Percentiles rank a stretch among this genome's conserved stretches.
Conservation (phyloP, 805 yeast genomes). For the Yamadazyma laniorum region DNA sequence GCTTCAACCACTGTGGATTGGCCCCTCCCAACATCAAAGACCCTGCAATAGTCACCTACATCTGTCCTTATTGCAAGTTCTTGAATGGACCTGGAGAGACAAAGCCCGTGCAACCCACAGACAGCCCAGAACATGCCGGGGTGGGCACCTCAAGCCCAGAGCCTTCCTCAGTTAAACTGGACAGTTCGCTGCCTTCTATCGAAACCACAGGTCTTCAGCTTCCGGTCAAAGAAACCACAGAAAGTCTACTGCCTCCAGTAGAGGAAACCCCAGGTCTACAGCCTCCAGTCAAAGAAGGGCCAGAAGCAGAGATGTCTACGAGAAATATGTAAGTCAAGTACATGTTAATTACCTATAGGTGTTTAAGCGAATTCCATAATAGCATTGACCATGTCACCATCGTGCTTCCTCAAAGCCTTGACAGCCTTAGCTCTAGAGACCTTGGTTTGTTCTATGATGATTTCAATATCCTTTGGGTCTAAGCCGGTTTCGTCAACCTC, state of each 20-base stretch:
- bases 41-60: conserved; percentile 51
- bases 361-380: conserved; percentile 71
- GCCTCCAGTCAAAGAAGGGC: conserved; percentile 1
- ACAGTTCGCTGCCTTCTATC: too few species aligned
- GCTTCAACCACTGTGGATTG: conserved; percentile 72
- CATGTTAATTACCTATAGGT: too few species aligned
- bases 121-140: too few species aligned
- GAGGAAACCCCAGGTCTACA: too few species aligned
- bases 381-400: conserved; percentile 94
- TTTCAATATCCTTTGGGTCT: conserved; percentile 74
- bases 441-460: conserved; percentile 88
- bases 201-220: too few species aligned
- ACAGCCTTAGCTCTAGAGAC: conserved; percentile 88
- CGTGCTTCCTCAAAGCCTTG: conserved; percentile 82
- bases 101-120: too few species aligned
- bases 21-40: conserved; percentile 64
- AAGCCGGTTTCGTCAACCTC: conserved; percentile 86
- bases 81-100: conserved; percentile 26
- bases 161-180: too few species aligned
- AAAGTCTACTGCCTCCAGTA: too few species aligned
- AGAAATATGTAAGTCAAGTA: too few species aligned
- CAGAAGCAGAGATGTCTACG: neutral
- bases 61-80: conserved; percentile 65
- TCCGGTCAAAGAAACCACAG: too few species aligned
- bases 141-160: too few species aligned